Conservation (phyloP, 805 yeast genomes). For the Starmerella apis region DNA sequence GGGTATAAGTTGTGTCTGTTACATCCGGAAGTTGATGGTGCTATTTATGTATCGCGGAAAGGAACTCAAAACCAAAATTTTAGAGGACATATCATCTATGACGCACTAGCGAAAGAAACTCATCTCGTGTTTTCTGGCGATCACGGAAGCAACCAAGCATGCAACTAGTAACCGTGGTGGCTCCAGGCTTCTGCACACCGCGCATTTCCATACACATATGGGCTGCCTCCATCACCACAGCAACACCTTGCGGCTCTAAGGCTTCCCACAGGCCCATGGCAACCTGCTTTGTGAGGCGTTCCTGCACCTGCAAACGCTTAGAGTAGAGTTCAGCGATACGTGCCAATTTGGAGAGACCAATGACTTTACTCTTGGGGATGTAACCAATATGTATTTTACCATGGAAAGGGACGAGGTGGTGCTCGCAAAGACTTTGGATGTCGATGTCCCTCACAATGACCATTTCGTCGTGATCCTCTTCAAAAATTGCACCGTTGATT, state of each 20-base stretch:
- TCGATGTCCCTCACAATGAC: constrained; percentile 94
- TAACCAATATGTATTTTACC: constrained; percentile 98
- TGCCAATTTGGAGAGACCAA: constrained; percentile 88
- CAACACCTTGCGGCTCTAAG: constrained; percentile 90
- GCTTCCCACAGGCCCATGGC: constrained; percentile 92
- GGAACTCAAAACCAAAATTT: too few relatives aligned
- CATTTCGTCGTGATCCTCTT: constrained; percentile 98
- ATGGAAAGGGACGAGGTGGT: constrained; percentile 92
- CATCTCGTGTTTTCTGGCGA: constrained; percentile 92
- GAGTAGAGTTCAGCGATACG: constrained; percentile 95
- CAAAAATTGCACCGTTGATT: constrained; percentile 89
- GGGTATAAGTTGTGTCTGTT: too few relatives aligned
- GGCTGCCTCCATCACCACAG: constrained; percentile 93
- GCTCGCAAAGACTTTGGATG: constrained; percentile 87
- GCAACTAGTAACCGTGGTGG: constrained; percentile 87
- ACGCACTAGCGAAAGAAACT: constrained; percentile 63
- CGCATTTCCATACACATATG: constrained; percentile 99
- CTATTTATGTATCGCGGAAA: too few relatives aligned
- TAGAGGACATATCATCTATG: background rate
- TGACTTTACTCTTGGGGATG: constrained; percentile 85
- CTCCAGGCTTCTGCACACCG: constrained; percentile 93
- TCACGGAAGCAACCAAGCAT: constrained; percentile 94
- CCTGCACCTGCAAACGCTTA: constrained; percentile 95
- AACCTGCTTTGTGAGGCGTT: constrained; percentile 89
- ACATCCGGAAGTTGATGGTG: too few relatives aligned